These are phyloP conservation scores for Fusarium sterilihyphosum DNA, from an alignment of 2,329 filamentous ascomycete species.

Conservation along the genomic window DNA sequence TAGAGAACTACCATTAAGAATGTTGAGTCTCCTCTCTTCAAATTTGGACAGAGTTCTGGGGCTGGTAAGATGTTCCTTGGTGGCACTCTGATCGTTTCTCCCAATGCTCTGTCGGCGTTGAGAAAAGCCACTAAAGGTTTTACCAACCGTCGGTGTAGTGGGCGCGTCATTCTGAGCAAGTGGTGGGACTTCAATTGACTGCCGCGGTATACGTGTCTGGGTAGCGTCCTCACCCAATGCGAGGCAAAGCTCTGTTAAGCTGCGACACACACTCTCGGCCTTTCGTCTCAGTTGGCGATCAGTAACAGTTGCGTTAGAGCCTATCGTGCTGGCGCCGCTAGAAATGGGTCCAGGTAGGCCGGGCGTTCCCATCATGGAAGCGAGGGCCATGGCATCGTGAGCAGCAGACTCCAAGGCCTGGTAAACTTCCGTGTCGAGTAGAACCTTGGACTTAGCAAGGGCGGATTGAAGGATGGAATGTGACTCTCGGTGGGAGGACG, in stretches of 20 bases:
- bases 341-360: conserved; percentile 76
- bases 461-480: conserved; percentile 86
- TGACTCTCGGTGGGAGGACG: conserved; percentile 61
- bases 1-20: conserved; percentile 57
- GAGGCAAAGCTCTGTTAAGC: conserved; percentile 90
- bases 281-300: conserved; percentile 91
- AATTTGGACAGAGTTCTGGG: conserved; percentile 61
- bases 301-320: conserved; percentile 64
- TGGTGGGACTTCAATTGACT: conserved; percentile 21
- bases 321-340: conserved; percentile 71
- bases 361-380: conserved; percentile 78
- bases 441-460: conserved; percentile 77
- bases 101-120: conserved; percentile 55
- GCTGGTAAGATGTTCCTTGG: conserved; percentile 52
- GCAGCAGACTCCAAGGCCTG: conserved; percentile 82
- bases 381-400: conserved; percentile 81
- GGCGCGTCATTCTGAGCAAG: conserved; percentile 40
- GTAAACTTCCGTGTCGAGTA: conserved; percentile 78
- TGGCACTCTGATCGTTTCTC: conserved; percentile 51
- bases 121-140: conserved; percentile 50
- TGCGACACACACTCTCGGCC: conserved; percentile 91
- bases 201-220: conserved; percentile 47
- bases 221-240: conserved; percentile 74
- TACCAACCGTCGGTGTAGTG: conserved; percentile 58
- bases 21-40: conserved; percentile 62